Base-by-base conservation (phyloP, 306 rosid genomes). In the Calophaca sinica region DNA sequence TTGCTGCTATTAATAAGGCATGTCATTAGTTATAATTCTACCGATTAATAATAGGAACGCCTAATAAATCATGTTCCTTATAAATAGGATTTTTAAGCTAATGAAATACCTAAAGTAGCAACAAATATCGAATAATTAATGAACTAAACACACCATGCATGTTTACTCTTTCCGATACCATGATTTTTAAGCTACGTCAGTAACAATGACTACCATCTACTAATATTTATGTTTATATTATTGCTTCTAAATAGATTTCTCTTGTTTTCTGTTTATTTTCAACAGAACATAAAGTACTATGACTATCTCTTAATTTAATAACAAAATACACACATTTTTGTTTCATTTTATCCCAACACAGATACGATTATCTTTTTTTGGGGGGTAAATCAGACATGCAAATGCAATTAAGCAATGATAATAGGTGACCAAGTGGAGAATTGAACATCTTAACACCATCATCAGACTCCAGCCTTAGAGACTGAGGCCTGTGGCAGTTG, bases 281-380 rank as follows among this genome's bases (percentile, higher is more conserved):
- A 61, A 13, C n/a, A 61, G 45, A 36, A 9, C 48, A 36, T 11
- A 45, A 38, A 64, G 66, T 68, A 13, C 33, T 61, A 4, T 41
- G 2, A 5, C 45, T 4, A 20, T 38, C 35, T 57, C 57, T 9
- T 26, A 15, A 72, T 20, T 20, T 13, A 39, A 11, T 20, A 28
- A 67, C 31, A 49, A 11, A n/a, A 59, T n/a, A 46, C 15, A 46
- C 15, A 20, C 26, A 20, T 61, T 20, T 1, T 35, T 11, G 42
- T 11, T 73, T 79, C 68, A 66, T 53, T 70, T 70, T 68, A 15
- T 62, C 75, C 48, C 68, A 78, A 60, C 35, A 54, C 12, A 49
- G 4, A 70, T 8, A 14, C 33, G 55, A 29, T 44, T 51, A 69
- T 44, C 36, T 0, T 32, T 15, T 15, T 39, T 8, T 33, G 36